Conservation (phyloP, 768 basidiomycete species). For the Kondoa subrosea region DNA sequence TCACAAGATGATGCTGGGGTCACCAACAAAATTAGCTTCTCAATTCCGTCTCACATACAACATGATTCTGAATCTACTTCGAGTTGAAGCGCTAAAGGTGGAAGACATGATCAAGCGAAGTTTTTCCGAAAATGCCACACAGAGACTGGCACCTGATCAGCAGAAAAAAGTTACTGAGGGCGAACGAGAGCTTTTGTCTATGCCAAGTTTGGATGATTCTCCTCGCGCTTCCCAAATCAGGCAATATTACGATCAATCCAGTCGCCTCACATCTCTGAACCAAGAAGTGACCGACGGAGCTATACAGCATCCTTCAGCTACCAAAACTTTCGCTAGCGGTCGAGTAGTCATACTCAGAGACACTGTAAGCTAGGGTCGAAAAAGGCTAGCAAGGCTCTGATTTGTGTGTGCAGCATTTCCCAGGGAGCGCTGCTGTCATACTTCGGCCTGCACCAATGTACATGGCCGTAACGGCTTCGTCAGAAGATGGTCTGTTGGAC, state of each 20-base stretch:
- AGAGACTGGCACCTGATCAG: conserved; percentile 77
- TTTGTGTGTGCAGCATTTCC: conserved; percentile 18
- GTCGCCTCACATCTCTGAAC: conserved; percentile 48
- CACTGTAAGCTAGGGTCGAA: conserved; percentile 40
- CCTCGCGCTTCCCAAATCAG: conserved; percentile 43
- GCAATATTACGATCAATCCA: conserved; percentile 54
- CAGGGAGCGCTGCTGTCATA: conserved; percentile 22
- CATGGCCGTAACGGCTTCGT: neutral
- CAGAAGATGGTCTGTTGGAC: conserved; percentile 21
- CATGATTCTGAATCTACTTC: conserved; percentile 91
- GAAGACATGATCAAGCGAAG: conserved; percentile 99
- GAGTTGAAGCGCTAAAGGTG: conserved; percentile 85
- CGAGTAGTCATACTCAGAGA: conserved; percentile 70
- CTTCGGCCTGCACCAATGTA: conserved; percentile 22
- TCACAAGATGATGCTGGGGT: conserved; percentile 82
- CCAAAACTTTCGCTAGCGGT: conserved; percentile 52
- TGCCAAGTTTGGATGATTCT: conserved; percentile 17
- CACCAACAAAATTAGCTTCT: conserved; percentile 74
- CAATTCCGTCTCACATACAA: conserved; percentile 98
- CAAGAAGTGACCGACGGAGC: conserved; percentile 48
- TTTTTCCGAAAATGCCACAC: conserved; percentile 95
- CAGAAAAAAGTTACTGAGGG: conserved; percentile 70
- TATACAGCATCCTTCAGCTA: conserved; percentile 44
- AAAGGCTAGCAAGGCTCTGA: neutral
- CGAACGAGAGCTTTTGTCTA: conserved; percentile 22